Evolutionary conservation across 2,329 filamentous ascomycete genomes (phyloP), one percentile per base, ranked within the genome.

Genomic region (Cryphonectria radicalis): DNA sequence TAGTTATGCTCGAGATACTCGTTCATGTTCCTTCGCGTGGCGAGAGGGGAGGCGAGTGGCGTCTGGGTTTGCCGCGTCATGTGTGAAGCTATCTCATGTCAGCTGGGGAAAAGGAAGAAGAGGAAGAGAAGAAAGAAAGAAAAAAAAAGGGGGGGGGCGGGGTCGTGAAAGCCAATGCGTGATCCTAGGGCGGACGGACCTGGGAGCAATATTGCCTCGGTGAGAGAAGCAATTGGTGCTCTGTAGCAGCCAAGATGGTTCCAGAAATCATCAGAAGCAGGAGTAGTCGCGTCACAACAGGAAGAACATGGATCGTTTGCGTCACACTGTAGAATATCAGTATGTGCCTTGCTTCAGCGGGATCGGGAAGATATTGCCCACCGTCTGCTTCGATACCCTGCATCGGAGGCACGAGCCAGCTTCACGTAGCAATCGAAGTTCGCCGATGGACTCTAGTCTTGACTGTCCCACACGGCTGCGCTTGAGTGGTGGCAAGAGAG

Each of bases 391-490:
- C 43, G 82, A 76, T 11, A 84, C 78, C 76, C 81, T 84, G 76
- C 87, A 89, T 59, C 85, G 84, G 57, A 89, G 80, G 75, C 87
- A 89, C 19, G 84, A 82, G 22, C 83, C 82, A 22, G 81, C 77
- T 50, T 86, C 83, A 55, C 82, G 83, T 25, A 86, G 80, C 11
- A 89, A 80, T 57, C 82, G 82, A 4, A 89, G 81, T 77, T 89
- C 87, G 59, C 84, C 86, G 63, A 89, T 89, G 25, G 87, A 89
- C 75, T 89, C 83, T 1, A 89, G 79, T 35, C 86, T 84, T 53
- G 85, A 83, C 73, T 86, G 86, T 4, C 85, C 86, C 42, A 85
- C 82, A 60, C 86, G 82, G 68, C 84, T 86, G 73, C 84, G 81
- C 77, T 88, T 88, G 69, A 89, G 75, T 4, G 87, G 87, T 10